Base-by-base conservation (phyloP, 2,329 filamentous ascomycete species). In the Didymosphaeria variabile region DNA sequence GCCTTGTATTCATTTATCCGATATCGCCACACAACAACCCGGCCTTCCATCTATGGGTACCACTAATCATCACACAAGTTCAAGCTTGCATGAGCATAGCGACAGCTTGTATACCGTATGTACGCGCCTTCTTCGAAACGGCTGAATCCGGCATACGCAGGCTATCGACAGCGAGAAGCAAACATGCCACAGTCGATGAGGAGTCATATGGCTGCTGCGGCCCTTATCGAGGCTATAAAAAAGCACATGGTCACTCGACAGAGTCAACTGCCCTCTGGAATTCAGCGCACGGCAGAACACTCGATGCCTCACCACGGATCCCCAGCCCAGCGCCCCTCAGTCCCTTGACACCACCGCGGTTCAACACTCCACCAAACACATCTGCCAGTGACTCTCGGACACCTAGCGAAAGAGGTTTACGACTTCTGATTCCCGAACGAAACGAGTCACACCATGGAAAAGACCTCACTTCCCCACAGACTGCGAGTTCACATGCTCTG, bases 71-170 rank as follows among this genome's bases (percentile, higher is more conserved):
- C 29, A 71, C 72, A 1, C 67, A 76, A 38, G 58, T 69, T 0
- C 73, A 77, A 12, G 65, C 75, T 1, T 75, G 69, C 44, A 52
- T 71, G 5, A 71, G 68, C 44, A 72, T 77, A 29, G 67, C 64
- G 8, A 77, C 75, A 8, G 74, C 73, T 32, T 74, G 73, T 54
- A 72, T 77, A 34, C 75, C 73, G 5, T 76, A 72, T 49, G 72
- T 77, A 67, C 66, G 73, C 7, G 70, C 71, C 0, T 72, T 72
- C 50, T 73, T 76, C 51, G 68, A 67, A 36, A 61, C 61, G 26
- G 34, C 70, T 0, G 69, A 72, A 17, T 58, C 62, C 2, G 66
- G 59, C 5, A 52, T 68, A 10, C 65, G 65, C 50, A 62, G 67
- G 42, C 59, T 63, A 12, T 58, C 67, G 9, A 62, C 64, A 26